Evolutionary conservation across 768 basidiomycete species (phyloP).

Genomic region (Trametes elegans): DNA sequence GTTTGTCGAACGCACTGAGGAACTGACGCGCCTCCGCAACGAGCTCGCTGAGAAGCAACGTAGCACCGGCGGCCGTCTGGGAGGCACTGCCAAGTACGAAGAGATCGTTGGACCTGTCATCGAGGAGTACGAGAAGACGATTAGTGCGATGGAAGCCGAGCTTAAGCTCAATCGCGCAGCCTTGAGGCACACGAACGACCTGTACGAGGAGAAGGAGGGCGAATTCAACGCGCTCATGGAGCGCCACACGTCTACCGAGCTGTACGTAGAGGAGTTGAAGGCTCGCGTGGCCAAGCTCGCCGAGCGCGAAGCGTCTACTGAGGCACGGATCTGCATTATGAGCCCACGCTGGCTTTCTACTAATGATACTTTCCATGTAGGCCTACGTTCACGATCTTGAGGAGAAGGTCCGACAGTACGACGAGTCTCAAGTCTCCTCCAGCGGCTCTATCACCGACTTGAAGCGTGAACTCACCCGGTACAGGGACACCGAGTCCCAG

Average conservation of each 20-base stretch:
- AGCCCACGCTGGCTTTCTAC: not conserved
- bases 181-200: slow-evolving; percentile 85
- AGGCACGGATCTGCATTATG: slow-evolving; percentile 51
- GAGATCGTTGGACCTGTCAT: slow-evolving; percentile 97
- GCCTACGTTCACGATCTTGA: slow-evolving; percentile 93
- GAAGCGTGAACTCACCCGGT: slow-evolving; percentile 75
- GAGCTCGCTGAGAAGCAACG: slow-evolving; percentile 78
- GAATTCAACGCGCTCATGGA: slow-evolving; percentile 65
- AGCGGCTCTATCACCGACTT: slow-evolving; percentile 81
- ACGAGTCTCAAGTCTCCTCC: slow-evolving; percentile 75
- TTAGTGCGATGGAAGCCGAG: slow-evolving; percentile 91
- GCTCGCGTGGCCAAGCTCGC: slow-evolving; percentile 74
- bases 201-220: slow-evolving; percentile 89
- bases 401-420: slow-evolving; percentile 82
- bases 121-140: slow-evolving; percentile 98
- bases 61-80: slow-evolving; percentile 56
- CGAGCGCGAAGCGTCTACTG: slow-evolving; percentile 89
- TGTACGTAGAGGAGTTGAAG: slow-evolving; percentile 86
- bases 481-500: slow-evolving; percentile 72
- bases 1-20: slow-evolving; percentile 86
- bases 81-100: slow-evolving; percentile 71
- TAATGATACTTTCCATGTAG: slow-evolving; percentile 40
- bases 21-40: slow-evolving; percentile 74
- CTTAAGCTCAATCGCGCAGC: slow-evolving; percentile 85
- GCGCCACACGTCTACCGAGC: slow-evolving; percentile 73